Percentiles rank a stretch among this genome's conserved stretches.
Conservation (phyloP, 192 early-diverging fungal species). For the Backusella morwellensis region DNA sequence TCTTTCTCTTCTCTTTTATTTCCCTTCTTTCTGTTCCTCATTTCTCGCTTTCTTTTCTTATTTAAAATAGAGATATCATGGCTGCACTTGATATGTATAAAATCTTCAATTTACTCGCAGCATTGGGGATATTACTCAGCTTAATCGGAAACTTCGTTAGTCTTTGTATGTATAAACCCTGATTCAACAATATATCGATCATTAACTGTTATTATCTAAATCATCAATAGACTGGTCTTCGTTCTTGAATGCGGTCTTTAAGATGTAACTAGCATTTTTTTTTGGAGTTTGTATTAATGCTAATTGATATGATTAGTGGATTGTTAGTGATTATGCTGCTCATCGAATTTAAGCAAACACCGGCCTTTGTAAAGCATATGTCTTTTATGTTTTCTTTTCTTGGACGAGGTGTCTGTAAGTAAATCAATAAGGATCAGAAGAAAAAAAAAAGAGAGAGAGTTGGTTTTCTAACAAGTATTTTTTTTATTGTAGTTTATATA, state of each 20-base stretch:
- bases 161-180: background rate
- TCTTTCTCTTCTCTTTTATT: background rate
- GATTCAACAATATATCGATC: background rate
- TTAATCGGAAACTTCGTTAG: conserved; percentile 7
- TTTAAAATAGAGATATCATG: background rate
- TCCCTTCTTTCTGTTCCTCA: background rate
- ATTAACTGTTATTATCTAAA: background rate
- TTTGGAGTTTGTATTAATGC: background rate
- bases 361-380: background rate
- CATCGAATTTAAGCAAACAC: conserved; percentile 4
- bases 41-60: background rate
- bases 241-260: background rate
- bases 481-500: background rate
- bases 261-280: background rate
- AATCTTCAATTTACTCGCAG: background rate
- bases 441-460: background rate
- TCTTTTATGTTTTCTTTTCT: conserved; percentile 10
- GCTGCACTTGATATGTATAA: conserved; percentile 1
- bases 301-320: background rate
- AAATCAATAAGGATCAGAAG: background rate
- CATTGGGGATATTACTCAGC: background rate
- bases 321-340: background rate
- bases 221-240: background rate
- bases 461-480: background rate
- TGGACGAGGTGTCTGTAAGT: conserved; percentile 10